A percentile compares a stretch with the other conserved stretches of the same genome.
These are phyloP conservation scores for Apiotrichum gracile DNA, from an alignment of 1,284 basidiomycete species.

Conservation along the genomic window DNA sequence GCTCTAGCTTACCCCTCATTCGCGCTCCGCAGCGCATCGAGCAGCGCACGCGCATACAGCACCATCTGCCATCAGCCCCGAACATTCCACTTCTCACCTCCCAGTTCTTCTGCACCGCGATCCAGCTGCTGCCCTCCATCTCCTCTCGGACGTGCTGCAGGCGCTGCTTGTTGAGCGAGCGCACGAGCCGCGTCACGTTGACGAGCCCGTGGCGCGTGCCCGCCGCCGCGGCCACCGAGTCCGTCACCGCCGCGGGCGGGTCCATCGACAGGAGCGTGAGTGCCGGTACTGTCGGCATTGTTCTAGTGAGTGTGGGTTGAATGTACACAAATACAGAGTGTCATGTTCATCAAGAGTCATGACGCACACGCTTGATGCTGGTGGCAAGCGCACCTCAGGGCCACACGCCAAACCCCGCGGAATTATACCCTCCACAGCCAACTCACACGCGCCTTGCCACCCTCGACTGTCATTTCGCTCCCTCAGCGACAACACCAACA, in stretches of 20 bases:
- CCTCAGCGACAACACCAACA: not conserved
- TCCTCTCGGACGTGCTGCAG: not conserved
- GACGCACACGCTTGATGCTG: no score
- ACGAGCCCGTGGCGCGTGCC: slow-evolving; percentile 34
- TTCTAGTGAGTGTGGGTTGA: not conserved
- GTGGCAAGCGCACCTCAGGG: no score
- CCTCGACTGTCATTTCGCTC: not conserved
- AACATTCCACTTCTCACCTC: slow-evolving; percentile 24
- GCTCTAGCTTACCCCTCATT: slow-evolving; percentile 34
- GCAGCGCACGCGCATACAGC: slow-evolving; percentile 33
- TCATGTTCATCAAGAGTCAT: no score
- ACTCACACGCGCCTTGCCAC: not conserved
- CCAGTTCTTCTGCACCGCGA: slow-evolving; percentile 39
- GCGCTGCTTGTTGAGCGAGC: slow-evolving; percentile 26
- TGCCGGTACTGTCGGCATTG: slow-evolving; percentile 5
- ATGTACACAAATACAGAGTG: no score
- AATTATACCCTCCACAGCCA: no score
- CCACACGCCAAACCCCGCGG: no score
- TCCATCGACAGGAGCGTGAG: slow-evolving; percentile 18
- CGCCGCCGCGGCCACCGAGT: slow-evolving; percentile 27
- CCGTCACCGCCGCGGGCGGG: slow-evolving; percentile 25
- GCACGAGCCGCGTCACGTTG: slow-evolving; percentile 42
- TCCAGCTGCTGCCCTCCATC: slow-evolving; percentile 17
- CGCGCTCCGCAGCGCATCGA: slow-evolving; percentile 25
- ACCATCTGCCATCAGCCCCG: slow-evolving; percentile 23